phyloP scores from a whole-genome alignment of 106 monocot species.

The Acanthochlamys bracteata region DNA sequence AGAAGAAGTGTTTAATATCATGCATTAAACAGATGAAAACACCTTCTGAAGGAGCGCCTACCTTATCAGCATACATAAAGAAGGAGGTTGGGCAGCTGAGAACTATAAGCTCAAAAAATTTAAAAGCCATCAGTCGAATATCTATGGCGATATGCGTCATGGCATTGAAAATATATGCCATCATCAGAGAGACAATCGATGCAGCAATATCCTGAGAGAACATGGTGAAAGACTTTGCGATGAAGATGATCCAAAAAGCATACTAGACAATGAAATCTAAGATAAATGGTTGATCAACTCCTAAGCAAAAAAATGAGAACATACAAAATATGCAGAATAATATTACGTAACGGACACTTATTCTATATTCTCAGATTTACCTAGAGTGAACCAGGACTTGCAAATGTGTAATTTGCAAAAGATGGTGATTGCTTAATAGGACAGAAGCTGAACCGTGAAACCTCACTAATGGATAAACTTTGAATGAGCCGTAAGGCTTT shows the following conservation, averaged over 20 bases:
- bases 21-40: no score
- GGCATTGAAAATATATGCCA: conserved; percentile 87
- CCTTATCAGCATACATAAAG: conserved; percentile 65
- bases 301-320: conserved; percentile 3
- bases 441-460: no score
- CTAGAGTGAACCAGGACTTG: no score
- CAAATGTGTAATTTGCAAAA: no score
- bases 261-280: not conserved
- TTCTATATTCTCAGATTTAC: no score
- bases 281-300: no score
- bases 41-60: no score
- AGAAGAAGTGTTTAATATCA: not conserved
- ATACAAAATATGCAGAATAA: no score
- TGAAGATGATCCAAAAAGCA: not conserved
- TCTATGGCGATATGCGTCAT: conserved; percentile 83
- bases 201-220: conserved; percentile 34
- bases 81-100: conserved; percentile 63
- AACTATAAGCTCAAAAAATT: conserved; percentile 76
- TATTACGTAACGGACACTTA: no score
- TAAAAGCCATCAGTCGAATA: conserved; percentile 78
- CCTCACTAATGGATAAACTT: no score
- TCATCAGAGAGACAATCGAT: conserved; percentile 42
- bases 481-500: no score
- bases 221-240: conserved; percentile 5
- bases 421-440: no score